Evolutionary conservation across 2,329 filamentous ascomycete genomes (phyloP).

Genomic region (Pseudovirgaria hyperparasitica): DNA sequence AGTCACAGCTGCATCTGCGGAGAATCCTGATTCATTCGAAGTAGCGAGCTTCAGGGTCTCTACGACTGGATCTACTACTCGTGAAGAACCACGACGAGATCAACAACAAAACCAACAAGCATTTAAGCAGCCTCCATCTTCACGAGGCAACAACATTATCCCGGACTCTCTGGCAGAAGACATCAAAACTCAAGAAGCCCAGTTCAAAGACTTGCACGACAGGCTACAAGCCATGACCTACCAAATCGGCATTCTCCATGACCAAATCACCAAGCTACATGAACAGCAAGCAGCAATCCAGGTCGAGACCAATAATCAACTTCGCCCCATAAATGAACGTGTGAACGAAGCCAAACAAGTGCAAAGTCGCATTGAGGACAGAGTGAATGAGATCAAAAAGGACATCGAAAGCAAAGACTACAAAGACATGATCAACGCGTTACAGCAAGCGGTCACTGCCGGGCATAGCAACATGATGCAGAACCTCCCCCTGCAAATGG

Average conservation of each 20-base stretch:
- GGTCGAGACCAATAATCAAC: slow-evolving; percentile 33
- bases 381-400: slow-evolving; percentile 36
- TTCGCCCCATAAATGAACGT: slow-evolving; percentile 19
- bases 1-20: slow-evolving; percentile 74
- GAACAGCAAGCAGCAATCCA: slow-evolving; percentile 43
- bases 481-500: slow-evolving; percentile 36
- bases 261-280: slow-evolving; percentile 39
- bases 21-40: slow-evolving; percentile 90
- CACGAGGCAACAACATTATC: slow-evolving; percentile 15
- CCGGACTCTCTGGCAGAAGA: slow-evolving; percentile 29
- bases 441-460: slow-evolving; percentile 41
- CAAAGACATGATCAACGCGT: slow-evolving; percentile 37
- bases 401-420: slow-evolving; percentile 47
- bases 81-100: slow-evolving; percentile 19
- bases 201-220: slow-evolving; percentile 77
- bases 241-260: slow-evolving; percentile 51
- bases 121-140: slow-evolving; percentile 9
- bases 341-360: slow-evolving; percentile 27
- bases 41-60: slow-evolving; percentile 74
- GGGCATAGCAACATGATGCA: slow-evolving; percentile 40
- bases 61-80: slow-evolving; percentile 28
- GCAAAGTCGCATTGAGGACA: slow-evolving; percentile 39
- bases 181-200: slow-evolving; percentile 36
- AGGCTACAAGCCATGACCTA: slow-evolving; percentile 64
- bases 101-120: slow-evolving; percentile 15